Percentiles rank a stretch among this genome's conserved stretches.
Evolutionary conservation across 176 grass and related monocot species (phyloP).

Genomic region (Pontederia paniculata): DNA sequence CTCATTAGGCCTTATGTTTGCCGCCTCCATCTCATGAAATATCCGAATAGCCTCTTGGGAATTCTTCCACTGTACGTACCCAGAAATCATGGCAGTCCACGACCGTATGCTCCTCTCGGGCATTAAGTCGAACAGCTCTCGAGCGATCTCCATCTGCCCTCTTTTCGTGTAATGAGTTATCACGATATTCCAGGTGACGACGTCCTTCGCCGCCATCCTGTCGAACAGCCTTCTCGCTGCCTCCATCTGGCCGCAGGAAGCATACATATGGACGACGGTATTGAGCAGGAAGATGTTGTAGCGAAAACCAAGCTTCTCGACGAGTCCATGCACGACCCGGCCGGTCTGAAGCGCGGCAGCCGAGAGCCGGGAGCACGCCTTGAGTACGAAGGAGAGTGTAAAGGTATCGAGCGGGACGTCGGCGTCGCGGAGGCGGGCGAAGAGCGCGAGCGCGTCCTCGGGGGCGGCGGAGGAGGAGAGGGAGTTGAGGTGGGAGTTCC

Average conservation of each 20-base stretch:
- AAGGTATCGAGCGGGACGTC: slow-evolving; percentile 4
- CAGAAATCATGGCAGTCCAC: slow-evolving; percentile 27
- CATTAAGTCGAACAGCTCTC: slow-evolving; percentile 26
- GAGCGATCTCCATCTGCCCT: slow-evolving; percentile 17
- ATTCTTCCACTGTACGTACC: slow-evolving; percentile 25
- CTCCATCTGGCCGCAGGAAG: slow-evolving; percentile 6
- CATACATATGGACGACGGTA: slow-evolving; percentile 30
- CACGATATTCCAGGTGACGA: slow-evolving; percentile 30
- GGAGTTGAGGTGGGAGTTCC: slow-evolving; percentile 17
- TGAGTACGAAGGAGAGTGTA: slow-evolving; percentile 24
- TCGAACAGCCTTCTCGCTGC: slow-evolving; percentile 22
- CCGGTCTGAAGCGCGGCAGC: not conserved
- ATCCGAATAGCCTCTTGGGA: slow-evolving; percentile 16
- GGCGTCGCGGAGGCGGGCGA: slow-evolving; percentile 10
- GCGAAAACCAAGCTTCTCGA: slow-evolving; percentile 18
- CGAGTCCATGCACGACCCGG: slow-evolving; percentile 9
- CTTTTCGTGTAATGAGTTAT: slow-evolving; percentile 18
- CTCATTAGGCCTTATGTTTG: slow-evolving; percentile 20
- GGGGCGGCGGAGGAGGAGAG: slow-evolving; percentile 12
- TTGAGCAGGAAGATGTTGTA: slow-evolving; percentile 23
- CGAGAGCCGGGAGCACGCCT: slow-evolving; percentile 14
- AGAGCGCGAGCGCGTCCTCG: slow-evolving; percentile 11
- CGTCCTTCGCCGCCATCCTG: slow-evolving; percentile 22
- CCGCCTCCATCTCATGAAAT: slow-evolving; percentile 21
- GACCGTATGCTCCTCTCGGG: slow-evolving; percentile 22